These are phyloP conservation scores for Botrytis pseudocinerea DNA, from an alignment of 2,329 filamentous ascomycete species.

Conservation along the genomic window DNA sequence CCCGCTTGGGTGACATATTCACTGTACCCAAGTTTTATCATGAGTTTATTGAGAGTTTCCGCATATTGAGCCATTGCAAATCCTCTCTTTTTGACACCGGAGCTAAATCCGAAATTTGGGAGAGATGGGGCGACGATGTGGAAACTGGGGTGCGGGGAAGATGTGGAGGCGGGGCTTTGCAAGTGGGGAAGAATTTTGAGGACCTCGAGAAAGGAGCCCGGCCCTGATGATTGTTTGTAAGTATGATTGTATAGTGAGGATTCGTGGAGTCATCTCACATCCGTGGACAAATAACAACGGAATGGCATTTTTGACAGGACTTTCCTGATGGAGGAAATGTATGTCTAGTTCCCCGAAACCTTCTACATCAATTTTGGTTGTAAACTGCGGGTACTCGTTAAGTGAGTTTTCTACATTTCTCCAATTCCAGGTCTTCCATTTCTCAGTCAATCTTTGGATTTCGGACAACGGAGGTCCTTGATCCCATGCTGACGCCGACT, in stretches of 20 bases:
- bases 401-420: slow-evolving; percentile 27
- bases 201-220: slow-evolving; percentile 68
- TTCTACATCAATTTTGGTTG: slow-evolving; percentile 49
- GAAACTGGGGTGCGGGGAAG: background rate
- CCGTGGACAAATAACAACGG: slow-evolving; percentile 65
- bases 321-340: slow-evolving; percentile 62
- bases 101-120: background rate
- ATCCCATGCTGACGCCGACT: background rate
- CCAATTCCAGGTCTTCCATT: slow-evolving; percentile 11
- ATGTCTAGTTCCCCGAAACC: slow-evolving; percentile 60
- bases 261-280: background rate
- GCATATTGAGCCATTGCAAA: background rate
- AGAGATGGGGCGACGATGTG: background rate
- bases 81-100: background rate
- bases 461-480: slow-evolving; percentile 15
- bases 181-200: slow-evolving; percentile 22
- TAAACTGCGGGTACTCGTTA: slow-evolving; percentile 37
- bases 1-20: slow-evolving; percentile 59
- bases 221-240: slow-evolving; percentile 46
- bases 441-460: background rate
- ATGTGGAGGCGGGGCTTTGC: background rate
- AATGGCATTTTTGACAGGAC: slow-evolving; percentile 51
- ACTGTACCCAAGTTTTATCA: slow-evolving; percentile 64
- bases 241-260: background rate
- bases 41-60: slow-evolving; percentile 56